These are phyloP conservation scores for Sugiyamaella qingdaonensis DNA, from an alignment of 805 yeast genomes.

Conservation along the genomic window DNA sequence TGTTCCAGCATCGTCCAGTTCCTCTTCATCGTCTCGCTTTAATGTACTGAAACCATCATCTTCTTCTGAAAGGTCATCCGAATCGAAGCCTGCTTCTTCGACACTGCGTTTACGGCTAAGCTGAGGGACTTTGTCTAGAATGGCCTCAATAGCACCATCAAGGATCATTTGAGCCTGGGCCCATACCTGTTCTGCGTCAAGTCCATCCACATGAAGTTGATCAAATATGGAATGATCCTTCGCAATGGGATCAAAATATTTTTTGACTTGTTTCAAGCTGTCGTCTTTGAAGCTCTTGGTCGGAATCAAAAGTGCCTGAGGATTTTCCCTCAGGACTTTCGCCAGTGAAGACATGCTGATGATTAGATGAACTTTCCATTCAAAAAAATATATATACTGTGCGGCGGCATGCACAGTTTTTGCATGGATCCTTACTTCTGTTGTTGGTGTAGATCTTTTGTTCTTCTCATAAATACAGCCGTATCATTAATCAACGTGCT, in stretches of 20 bases:
- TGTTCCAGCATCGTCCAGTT: slow-evolving; percentile 9
- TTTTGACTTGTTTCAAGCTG: slow-evolving; percentile 38
- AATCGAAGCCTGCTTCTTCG: slow-evolving; percentile 18
- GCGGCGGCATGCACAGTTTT: neutral
- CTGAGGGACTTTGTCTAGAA: slow-evolving; percentile 54
- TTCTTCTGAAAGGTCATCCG: slow-evolving; percentile 18
- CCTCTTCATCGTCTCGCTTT: slow-evolving; percentile 15
- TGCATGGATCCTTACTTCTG: too few species aligned
- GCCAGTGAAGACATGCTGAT: slow-evolving; percentile 7
- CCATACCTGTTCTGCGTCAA: slow-evolving; percentile 89
- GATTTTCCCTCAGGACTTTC: slow-evolving; percentile 16
- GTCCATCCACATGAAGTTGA: slow-evolving; percentile 76
- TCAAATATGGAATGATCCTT: slow-evolving; percentile 60
- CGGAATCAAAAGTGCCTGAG: slow-evolving; percentile 29
- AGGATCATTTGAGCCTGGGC: slow-evolving; percentile 84
- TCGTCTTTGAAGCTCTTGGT: slow-evolving; percentile 16
- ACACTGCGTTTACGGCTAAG: slow-evolving; percentile 17
- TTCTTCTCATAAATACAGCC: too few species aligned
- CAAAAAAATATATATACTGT: slow-evolving; percentile 1
- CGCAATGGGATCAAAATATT: slow-evolving; percentile 56
- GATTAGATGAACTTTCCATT: neutral
- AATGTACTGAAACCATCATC: slow-evolving; percentile 1
- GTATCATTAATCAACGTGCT: too few species aligned
- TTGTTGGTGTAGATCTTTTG: too few species aligned
- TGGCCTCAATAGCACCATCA: slow-evolving; percentile 66